Percentiles rank a stretch among this genome's conserved stretches.
Conservation (phyloP, 1,284 basidiomycete genomes). For the Cystobasidium sp. region DNA sequence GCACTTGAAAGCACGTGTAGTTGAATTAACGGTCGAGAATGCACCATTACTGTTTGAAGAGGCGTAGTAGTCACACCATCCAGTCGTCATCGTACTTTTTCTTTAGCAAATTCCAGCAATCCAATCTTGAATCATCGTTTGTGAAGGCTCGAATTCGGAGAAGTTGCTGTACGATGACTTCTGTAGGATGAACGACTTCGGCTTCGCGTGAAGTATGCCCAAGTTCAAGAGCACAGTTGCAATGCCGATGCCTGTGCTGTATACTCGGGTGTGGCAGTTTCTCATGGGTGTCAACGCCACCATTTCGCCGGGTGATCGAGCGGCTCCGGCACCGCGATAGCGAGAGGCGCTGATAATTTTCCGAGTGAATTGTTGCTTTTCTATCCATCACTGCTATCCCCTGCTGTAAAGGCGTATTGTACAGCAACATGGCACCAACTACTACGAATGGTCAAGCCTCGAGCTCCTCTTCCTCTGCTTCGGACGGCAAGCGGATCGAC, state of each 20-base stretch:
- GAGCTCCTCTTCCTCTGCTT: background rate
- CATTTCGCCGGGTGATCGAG: background rate
- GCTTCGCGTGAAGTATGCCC: background rate
- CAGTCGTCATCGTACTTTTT: background rate
- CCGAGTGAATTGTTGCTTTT: background rate
- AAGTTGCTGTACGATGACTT: too few species aligned
- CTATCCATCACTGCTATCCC: background rate
- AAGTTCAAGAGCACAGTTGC: background rate
- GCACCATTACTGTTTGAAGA: conserved; percentile 63
- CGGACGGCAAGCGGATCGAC: background rate
- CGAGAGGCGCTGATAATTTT: background rate
- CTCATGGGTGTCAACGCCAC: too few species aligned
- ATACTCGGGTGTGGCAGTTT: background rate
- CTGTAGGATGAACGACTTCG: too few species aligned
- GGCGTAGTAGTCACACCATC: background rate
- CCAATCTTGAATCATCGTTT: background rate
- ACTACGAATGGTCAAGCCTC: background rate
- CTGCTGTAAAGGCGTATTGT: background rate
- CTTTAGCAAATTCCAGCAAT: background rate
- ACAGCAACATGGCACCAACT: conserved; percentile 2
- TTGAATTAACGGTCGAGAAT: conserved; percentile 90
- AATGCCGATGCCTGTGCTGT: background rate
- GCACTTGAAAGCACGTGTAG: conserved; percentile 54
- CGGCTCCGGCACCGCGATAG: background rate
- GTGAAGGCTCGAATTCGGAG: too few species aligned